These are phyloP conservation scores for Xylariaceae sp. DNA, from an alignment of 2,329 filamentous ascomycete species.

Conservation along the genomic window DNA sequence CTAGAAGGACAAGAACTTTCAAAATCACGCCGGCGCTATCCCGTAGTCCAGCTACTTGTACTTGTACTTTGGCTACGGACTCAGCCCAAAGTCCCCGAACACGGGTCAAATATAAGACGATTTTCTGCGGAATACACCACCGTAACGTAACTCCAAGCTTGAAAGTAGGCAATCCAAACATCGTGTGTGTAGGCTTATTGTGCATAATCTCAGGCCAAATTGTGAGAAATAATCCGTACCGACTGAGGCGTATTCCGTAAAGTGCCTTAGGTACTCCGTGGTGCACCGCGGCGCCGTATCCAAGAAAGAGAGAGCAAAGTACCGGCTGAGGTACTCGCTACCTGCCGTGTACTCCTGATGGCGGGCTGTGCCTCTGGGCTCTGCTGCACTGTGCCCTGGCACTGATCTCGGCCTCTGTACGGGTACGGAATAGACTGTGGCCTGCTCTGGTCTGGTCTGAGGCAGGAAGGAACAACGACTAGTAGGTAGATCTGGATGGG, in stretches of 20 bases:
- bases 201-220: neutral
- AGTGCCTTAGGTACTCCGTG: neutral
- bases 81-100: too few species aligned
- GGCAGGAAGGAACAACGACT: neutral
- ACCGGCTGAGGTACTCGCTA: neutral
- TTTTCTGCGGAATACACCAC: too few species aligned
- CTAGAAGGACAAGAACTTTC: too few species aligned
- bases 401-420: neutral
- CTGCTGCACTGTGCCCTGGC: neutral
- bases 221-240: too few species aligned
- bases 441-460: neutral
- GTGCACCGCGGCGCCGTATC: neutral
- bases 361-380: neutral
- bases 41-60: too few species aligned
- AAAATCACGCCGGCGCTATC: too few species aligned
- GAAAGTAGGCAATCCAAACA: too few species aligned
- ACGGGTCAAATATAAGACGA: too few species aligned
- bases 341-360: neutral
- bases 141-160: too few species aligned
- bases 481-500: neutral
- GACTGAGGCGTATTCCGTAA: too few species aligned
- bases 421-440: too few species aligned
- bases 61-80: too few species aligned
- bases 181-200: neutral
- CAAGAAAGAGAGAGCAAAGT: neutral